A percentile compares a stretch with the other conserved stretches of the same genome.
Evolutionary conservation across 2,329 filamentous ascomycete species (phyloP).

Genomic region (Pyricularia grisea): DNA sequence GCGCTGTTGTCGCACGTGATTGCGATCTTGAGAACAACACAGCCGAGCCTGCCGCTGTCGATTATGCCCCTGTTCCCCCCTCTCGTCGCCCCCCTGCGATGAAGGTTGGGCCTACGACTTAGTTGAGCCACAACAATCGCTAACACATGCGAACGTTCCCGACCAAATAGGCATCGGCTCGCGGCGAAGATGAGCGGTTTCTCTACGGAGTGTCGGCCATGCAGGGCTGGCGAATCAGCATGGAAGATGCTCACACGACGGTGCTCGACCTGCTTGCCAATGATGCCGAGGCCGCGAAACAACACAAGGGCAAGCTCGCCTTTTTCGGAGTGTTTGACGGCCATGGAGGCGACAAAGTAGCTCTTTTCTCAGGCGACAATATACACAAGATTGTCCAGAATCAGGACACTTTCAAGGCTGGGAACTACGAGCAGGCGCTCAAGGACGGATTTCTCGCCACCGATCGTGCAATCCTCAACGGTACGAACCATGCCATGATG

Average conservation of each 20-base stretch:
- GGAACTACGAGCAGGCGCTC: conserved; percentile 88
- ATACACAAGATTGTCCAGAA: conserved; percentile 91
- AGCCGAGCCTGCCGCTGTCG: not conserved
- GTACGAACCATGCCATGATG: conserved; percentile 39
- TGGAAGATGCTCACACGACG: conserved; percentile 93
- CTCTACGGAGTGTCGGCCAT: conserved; percentile 94
- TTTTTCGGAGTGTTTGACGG: conserved; percentile 99
- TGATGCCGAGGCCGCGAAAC: conserved; percentile 46
- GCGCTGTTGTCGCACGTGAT: not conserved
- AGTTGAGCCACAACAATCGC: not conserved
- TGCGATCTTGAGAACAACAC: not conserved
- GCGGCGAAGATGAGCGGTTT: conserved; percentile 86
- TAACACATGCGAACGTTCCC: not conserved
- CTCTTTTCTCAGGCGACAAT: conserved; percentile 83
- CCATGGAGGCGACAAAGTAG: conserved; percentile 94
- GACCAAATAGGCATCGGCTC: conserved; percentile 63
- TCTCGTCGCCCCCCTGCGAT: not conserved
- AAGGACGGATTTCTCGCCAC: conserved; percentile 97
- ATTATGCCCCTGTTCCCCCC: not conserved
- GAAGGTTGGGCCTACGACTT: not conserved
- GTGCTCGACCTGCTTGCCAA: conserved; percentile 73
- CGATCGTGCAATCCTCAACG: conserved; percentile 89
- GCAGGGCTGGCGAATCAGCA: conserved; percentile 99
- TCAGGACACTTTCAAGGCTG: conserved; percentile 85
- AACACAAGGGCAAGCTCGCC: conserved; percentile 65